A percentile compares a stretch with the other conserved stretches of the same genome.
These are phyloP conservation scores for Claviceps sp. DNA, from an alignment of 2,329 filamentous ascomycete genomes.

Conservation along the genomic window DNA sequence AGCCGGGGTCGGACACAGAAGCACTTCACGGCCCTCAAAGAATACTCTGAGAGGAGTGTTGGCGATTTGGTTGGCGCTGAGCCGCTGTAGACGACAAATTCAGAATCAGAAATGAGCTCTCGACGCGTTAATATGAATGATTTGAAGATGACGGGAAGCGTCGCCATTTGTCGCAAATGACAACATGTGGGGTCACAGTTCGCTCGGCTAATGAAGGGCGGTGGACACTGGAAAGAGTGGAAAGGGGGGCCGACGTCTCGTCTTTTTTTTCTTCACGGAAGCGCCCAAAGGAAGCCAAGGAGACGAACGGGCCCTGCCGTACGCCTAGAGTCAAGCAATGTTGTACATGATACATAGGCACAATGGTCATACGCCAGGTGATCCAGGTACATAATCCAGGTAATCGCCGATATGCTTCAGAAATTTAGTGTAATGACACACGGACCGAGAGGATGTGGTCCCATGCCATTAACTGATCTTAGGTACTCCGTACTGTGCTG, in stretches of 20 bases:
- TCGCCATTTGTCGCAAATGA: neutral
- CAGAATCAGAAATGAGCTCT: neutral
- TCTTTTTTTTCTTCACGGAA: neutral
- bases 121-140: no score
- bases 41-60: neutral
- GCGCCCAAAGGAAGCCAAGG: no score
- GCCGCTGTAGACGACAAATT: neutral
- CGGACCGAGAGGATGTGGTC: no score
- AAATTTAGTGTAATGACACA: no score
- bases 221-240: no score
- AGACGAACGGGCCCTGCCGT: neutral
- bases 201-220: conserved; percentile 2
- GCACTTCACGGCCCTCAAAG: neutral
- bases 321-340: no score
- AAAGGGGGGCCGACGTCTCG: neutral
- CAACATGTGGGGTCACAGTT: neutral
- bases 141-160: no score
- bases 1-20: neutral
- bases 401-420: neutral
- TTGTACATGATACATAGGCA: no score
- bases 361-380: no score
- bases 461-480: neutral
- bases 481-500: no score
- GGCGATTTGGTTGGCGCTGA: neutral
- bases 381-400: neutral